These are phyloP conservation scores for Abrus precatorius DNA, from an alignment of 306 rosid species.

Conservation along the genomic window DNA sequence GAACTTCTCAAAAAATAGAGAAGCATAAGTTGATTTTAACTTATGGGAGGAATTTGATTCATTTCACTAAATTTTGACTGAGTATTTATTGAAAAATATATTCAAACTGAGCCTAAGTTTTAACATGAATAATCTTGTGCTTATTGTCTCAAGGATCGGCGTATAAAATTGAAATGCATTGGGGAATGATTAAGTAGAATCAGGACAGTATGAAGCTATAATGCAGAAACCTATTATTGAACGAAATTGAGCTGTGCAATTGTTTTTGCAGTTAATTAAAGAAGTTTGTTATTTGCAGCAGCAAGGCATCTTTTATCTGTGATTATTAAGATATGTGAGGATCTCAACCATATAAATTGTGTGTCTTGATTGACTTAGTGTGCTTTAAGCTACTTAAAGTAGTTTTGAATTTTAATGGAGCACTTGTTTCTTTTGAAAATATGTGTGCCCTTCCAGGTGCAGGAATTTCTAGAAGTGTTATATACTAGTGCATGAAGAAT, in stretches of 20 bases:
- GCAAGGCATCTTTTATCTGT: not conserved
- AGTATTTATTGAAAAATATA: no score
- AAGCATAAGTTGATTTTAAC: no score
- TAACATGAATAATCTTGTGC: not conserved
- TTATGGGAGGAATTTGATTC: no score
- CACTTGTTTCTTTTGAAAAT: constrained; percentile 25
- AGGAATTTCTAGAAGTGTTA: constrained; percentile 10
- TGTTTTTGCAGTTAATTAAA: not conserved
- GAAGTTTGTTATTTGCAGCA: constrained; percentile 2
- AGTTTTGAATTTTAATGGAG: not conserved
- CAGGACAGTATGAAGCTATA: not conserved
- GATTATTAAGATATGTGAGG: not conserved
- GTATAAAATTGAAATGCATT: not conserved
- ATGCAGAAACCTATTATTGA: not conserved
- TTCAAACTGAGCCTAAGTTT: not conserved
- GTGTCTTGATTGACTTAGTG: not conserved
- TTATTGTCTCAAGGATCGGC: not conserved
- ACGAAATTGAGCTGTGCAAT: constrained; percentile 39
- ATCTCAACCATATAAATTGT: not conserved
- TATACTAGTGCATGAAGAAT: not conserved
- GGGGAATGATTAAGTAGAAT: constrained; percentile 10
- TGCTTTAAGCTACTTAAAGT: constrained; percentile 18
- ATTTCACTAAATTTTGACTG: no score
- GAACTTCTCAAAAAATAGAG: no score
- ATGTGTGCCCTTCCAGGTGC: not conserved